Percentiles rank a stretch among this genome's conserved stretches.
These are phyloP conservation scores for Cinnamomum chago DNA, from an alignment of 164 flowering plant genomes.

Conservation along the genomic window DNA sequence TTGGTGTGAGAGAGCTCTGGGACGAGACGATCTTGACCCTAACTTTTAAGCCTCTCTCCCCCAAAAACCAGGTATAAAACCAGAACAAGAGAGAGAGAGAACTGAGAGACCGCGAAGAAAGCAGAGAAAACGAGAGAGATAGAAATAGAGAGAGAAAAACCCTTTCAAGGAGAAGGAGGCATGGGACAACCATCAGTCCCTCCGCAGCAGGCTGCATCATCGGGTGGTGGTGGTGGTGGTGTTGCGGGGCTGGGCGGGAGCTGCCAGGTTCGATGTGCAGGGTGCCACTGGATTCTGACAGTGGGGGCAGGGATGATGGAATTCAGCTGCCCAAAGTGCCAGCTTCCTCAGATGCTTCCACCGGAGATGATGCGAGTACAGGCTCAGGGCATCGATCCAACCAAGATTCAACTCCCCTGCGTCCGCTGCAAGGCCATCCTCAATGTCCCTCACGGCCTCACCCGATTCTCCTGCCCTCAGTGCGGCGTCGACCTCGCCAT, in stretches of 20 bases:
- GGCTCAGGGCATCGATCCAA: constrained; percentile 92
- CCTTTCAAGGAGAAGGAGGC: neutral
- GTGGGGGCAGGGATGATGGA: constrained; percentile 62
- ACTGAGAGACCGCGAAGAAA: too few species aligned
- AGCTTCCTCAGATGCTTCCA: constrained; percentile 80
- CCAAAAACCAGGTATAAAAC: too few species aligned
- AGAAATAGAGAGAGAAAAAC: too few species aligned
- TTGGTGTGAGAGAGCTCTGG: too few species aligned
- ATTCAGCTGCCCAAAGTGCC: constrained; percentile 73
- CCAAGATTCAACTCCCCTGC: constrained; percentile 94
- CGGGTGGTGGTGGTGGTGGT: neutral
- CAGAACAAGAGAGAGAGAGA: too few species aligned
- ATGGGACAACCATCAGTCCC: constrained; percentile 26
- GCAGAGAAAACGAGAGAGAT: too few species aligned
- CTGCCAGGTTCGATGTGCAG: constrained; percentile 85
- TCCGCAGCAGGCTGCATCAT: constrained; percentile 22
- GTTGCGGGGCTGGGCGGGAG: constrained; percentile 11
- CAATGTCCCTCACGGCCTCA: constrained; percentile 86
- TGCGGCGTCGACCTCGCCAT: constrained; percentile 66
- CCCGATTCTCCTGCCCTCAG: constrained; percentile 84
- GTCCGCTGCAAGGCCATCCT: constrained; percentile 86
- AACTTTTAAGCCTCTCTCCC: too few species aligned
- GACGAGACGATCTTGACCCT: too few species aligned
- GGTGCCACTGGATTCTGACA: constrained; percentile 67
- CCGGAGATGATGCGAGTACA: constrained; percentile 63